Conservation (phyloP, 2,329 filamentous ascomycete species). For the Dactylonectria estremocensis region DNA sequence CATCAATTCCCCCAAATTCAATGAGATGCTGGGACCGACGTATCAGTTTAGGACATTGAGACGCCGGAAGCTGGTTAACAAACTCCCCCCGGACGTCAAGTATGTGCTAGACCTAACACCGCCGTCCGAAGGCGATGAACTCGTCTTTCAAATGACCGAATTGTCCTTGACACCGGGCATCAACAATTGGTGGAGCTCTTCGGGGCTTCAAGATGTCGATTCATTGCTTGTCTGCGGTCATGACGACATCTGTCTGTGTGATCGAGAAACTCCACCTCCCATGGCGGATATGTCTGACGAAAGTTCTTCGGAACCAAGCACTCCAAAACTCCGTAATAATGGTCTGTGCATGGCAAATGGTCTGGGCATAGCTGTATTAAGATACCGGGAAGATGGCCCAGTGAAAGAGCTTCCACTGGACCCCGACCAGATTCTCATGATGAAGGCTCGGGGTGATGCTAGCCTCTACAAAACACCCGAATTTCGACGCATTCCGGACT, state of each 20-base stretch:
- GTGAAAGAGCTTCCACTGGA: slow-evolving; percentile 7
- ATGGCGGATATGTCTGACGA: slow-evolving; percentile 6
- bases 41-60: slow-evolving; percentile 59
- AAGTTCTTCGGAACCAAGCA: neutral
- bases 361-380: too few relatives aligned
- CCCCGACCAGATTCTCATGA: slow-evolving; percentile 33
- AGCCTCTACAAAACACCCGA: slow-evolving; percentile 45
- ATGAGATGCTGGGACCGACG: slow-evolving; percentile 59
- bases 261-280: slow-evolving; percentile 4
- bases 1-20: slow-evolving; percentile 64
- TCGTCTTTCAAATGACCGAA: slow-evolving; percentile 71
- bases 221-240: slow-evolving; percentile 56
- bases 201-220: slow-evolving; percentile 52
- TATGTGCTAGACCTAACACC: slow-evolving; percentile 77
- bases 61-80: slow-evolving; percentile 54
- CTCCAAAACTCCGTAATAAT: neutral
- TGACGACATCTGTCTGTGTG: slow-evolving; percentile 58
- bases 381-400: neutral
- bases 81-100: slow-evolving; percentile 61
- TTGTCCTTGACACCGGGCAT: slow-evolving; percentile 71
- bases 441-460: slow-evolving; percentile 43
- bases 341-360: too few relatives aligned
- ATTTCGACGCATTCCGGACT: slow-evolving; percentile 66
- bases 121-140: slow-evolving; percentile 73
- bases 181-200: slow-evolving; percentile 67